These are phyloP conservation scores for Picochlorum sp. DNA, from an alignment of 139 green algal genomes.

Conservation along the genomic window DNA sequence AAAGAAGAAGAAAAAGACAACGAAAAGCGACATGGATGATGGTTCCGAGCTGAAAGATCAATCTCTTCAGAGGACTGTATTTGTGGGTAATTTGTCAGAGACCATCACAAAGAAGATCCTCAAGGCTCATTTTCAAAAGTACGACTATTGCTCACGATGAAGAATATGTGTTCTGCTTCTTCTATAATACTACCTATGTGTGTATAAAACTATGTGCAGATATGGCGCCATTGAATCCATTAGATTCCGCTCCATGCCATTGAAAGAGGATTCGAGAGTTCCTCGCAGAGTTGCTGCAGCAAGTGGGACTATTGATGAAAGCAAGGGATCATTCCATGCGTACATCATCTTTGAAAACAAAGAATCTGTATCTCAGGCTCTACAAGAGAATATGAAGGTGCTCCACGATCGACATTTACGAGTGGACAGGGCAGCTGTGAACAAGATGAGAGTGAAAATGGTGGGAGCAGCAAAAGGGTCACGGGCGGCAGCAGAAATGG, in stretches of 20 bases:
- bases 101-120: slow-evolving; percentile 48
- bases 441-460: slow-evolving; percentile 16
- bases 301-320: slow-evolving; percentile 31
- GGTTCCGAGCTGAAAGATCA: neutral
- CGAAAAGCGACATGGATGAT: neutral
- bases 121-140: slow-evolving; percentile 39
- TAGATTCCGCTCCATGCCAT: slow-evolving; percentile 65
- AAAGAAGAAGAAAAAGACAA: no score
- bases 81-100: slow-evolving; percentile 83
- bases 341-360: slow-evolving; percentile 71
- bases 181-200: no score
- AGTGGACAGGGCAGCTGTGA: slow-evolving; percentile 57
- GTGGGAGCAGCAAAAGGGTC: slow-evolving; percentile 6
- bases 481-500: slow-evolving; percentile 5
- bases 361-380: slow-evolving; percentile 30
- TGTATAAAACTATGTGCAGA: neutral
- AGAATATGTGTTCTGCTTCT: no score
- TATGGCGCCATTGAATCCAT: slow-evolving; percentile 68
- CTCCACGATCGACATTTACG: slow-evolving; percentile 67
- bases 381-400: slow-evolving; percentile 66
- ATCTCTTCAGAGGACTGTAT: slow-evolving; percentile 64
- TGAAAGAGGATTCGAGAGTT: slow-evolving; percentile 47
- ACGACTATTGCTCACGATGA: neutral
- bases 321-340: slow-evolving; percentile 41
- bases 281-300: slow-evolving; percentile 44